Evolutionary conservation across 2,329 filamentous ascomycete species (phyloP).

Genomic region (Colletotrichum tabaci): DNA sequence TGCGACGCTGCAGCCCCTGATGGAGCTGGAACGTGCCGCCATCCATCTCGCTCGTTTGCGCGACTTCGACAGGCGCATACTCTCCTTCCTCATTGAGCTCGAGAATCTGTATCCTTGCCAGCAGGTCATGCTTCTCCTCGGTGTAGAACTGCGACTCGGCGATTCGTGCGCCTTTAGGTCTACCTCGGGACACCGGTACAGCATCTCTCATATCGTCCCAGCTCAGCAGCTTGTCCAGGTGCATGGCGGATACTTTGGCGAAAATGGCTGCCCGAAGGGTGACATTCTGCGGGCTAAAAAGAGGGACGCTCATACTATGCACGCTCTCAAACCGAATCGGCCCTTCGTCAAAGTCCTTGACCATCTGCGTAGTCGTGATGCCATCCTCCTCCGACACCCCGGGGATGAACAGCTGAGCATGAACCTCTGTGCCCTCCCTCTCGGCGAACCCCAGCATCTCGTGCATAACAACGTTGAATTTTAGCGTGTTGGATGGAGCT

Average conservation of each 20-base stretch:
- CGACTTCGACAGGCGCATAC: conserved; percentile 92
- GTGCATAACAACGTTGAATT: conserved; percentile 99
- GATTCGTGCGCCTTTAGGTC: conserved; percentile 73
- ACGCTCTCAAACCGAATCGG: conserved; percentile 96
- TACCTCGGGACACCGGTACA: conserved; percentile 71
- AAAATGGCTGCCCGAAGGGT: conserved; percentile 91
- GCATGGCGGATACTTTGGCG: conserved; percentile 91
- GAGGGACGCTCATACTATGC: conserved; percentile 95
- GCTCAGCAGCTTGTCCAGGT: conserved; percentile 95
- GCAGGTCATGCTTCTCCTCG: conserved; percentile 94
- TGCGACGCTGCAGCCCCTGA: conserved; percentile 90
- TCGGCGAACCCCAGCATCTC: conserved; percentile 96
- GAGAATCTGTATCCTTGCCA: conserved; percentile 88
- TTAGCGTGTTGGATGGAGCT: conserved; percentile 91
- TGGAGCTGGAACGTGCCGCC: conserved; percentile 94
- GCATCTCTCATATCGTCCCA: conserved; percentile 98
- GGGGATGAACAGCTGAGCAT: conserved; percentile 96
- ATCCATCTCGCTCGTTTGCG: conserved; percentile 87
- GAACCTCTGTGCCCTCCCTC: conserved; percentile 93
- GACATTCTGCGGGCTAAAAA: conserved; percentile 81
- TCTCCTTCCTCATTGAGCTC: conserved; percentile 93
- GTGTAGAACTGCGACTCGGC: conserved; percentile 93
- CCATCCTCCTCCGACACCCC: conserved; percentile 91
- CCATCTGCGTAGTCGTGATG: conserved; percentile 95
- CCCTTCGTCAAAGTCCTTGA: conserved; percentile 92